Evolutionary conservation across 2,329 filamentous ascomycete genomes (phyloP), one percentile per base, ranked within the genome.

Genomic region (Trichoderma polysporum): DNA sequence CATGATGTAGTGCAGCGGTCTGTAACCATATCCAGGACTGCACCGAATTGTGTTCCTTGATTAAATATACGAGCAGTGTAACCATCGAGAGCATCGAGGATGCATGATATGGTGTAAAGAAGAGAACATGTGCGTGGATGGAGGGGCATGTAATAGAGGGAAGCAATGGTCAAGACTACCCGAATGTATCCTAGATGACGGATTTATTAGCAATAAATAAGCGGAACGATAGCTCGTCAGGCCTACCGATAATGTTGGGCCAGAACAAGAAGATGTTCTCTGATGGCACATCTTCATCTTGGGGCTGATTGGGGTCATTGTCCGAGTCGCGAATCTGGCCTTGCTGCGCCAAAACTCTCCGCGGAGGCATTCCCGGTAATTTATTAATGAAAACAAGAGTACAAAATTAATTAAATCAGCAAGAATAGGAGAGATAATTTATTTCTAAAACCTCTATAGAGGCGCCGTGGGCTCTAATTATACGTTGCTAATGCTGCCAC

Each of bases 61-160:
- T 96, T 87, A 77, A 86, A 93, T 90, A 73, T 66, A 35, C 79
- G 73, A 63, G 94, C 95, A 15, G 93, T 93, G 73, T 93, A 90
- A 73, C 94, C 95, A 77, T 98, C 94, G 69, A 97, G 87, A 56
- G 94, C 94, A 77, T 98, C 94, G 70, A 98, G 90, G 47, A 98
- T 87, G 78, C 94, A 98, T 37, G 94, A 97, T 50, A 98, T 83
- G 76, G 90, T 94, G 85, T 98, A 98, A 59, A 95, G 87, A 61
- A 93, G 79, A 66, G 91, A 93, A 81, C 94, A 97, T 33, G 93
- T 97, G 74, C 94, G 90, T 17, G 94, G 94, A 79, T 98, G 95
- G 60, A 98, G 88, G 63, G 94, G 94, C 94, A 98, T 98, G 83
- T 97, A 98, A 83, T 97, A 97, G 71, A 98, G 89, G 33, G 94